Base-by-base conservation (phyloP, 768 basidiomycete genomes). In the Russula virescens region DNA sequence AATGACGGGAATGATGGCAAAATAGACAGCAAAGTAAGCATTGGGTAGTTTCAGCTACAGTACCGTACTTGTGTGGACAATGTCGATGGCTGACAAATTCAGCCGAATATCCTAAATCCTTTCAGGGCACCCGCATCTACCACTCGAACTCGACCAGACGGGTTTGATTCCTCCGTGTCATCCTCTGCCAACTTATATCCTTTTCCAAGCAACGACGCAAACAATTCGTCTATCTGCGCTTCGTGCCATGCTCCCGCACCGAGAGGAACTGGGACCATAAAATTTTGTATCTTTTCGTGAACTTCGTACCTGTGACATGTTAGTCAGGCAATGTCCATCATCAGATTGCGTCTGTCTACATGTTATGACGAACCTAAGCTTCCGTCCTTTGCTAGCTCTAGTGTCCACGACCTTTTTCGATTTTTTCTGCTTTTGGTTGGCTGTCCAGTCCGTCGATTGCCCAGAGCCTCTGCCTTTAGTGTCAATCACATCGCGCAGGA, bases 231-330 rank as follows among this genome's bases (percentile, higher is more conserved):
- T 58, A 94, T 82, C 76, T 98, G 97, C 70, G 94, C 93, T 63
- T 98, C 94, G 66, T 96, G 93, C 97, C 97, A 99, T 59, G 77
- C 81, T 31, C 84, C 85, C 38, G 75, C 72, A 16, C 78, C 71
- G 21, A 67, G 66, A 8, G 83, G 82, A 14, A 94, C 86, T 7
- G 96, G 96, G 1, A 94, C 91, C 89, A 96, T 96, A 72, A 98
- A 98, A 73, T 94, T 94, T 73, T 94, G 91, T 54, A 97, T 77
- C 76, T 97, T 98, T 69, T 98, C 94, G 70, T 98, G 97, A 1
- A 91, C 86, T 66, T 96, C 89, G 73, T 94, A 97, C 59, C 91
- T 90, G 71, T 60, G 57, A 60, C 53, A 69, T 52, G 26, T 6
- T 26, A 3, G 45, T 58, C n/a, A 47, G 13, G 18, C 21, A 47